Evolutionary conservation across 2,329 filamentous ascomycete species (phyloP), one percentile per base, ranked within the genome.

Genomic region (Ophiocordyceps camponoti-leonardi): DNA sequence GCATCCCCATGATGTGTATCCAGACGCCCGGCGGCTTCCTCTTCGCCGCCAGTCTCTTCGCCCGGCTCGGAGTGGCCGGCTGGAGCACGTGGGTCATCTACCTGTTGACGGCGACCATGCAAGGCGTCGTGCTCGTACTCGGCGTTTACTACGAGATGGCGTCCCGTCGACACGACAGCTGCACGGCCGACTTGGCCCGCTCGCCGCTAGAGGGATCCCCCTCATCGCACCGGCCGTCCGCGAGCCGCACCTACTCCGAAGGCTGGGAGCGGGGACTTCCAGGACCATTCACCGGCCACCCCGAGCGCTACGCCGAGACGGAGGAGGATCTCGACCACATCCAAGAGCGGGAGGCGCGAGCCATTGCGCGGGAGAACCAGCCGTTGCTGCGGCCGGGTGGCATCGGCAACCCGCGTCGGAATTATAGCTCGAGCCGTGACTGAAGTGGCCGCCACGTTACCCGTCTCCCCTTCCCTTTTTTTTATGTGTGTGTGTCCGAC

Each of bases 1-100:
- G 86, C 56, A 92, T 98, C 47, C 82, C 86, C 5, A 96, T 95
- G 83, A 96, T 98, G 88, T 83, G 84, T 59, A 94, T 98, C 31
- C 92, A 98, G 62, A 95, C 90, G 0, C 92, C 92, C 0, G 92
- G 92, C 0, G 87, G 86, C 48, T 81, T 94, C 53, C 67, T 98
- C 7, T 96, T 94, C 65, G 87, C 90, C 0, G 81, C 74, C 13
- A 95, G 87, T 59, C 66, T 98, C 41, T 86, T 81, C 44, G 77
- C 76, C 8, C 75, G 92, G 42, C 72, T 95, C 19, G 92, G 92
- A 0, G 71, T 71, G 55, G 78, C 74, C 31, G 90, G 90, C 0
- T 98, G 92, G 92, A 95, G 88, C 63, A 86, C 87, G 0, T 98
- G 92, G 92, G 80, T 86, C 11, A 81, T 96, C 14, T 93, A 90